Percentiles rank a stretch among this genome's conserved stretches.
phyloP scores from a whole-genome alignment of 179 eudicot species.

The Beta lomatogona region DNA sequence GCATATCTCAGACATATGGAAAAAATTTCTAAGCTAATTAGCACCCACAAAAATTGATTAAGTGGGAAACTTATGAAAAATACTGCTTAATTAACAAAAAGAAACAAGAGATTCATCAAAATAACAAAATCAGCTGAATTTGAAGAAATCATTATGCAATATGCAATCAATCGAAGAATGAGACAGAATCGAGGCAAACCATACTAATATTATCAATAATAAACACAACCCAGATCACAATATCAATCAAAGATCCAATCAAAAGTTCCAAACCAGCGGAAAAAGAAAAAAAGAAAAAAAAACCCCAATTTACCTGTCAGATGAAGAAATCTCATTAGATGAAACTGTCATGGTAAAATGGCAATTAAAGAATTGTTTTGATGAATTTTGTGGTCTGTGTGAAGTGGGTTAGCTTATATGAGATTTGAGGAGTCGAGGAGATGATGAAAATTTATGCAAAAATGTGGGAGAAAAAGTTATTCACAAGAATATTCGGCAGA shows the following conservation, averaged over 20 bases:
- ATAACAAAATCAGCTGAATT: neutral
- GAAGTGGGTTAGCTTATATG: constrained; percentile 1
- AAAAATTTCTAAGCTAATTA: neutral
- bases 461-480: neutral
- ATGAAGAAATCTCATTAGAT: constrained; percentile 24
- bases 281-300: neutral
- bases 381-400: neutral
- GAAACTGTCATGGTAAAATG: constrained; percentile 27
- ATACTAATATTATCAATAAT: neutral
- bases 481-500: neutral
- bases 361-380: neutral
- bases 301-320: constrained; percentile 13
- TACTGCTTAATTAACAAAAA: neutral
- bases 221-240: constrained; percentile 17
- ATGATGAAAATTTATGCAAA: neutral
- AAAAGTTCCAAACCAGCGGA: neutral
- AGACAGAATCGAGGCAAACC: neutral
- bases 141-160: neutral
- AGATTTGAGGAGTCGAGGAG: neutral
- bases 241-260: neutral
- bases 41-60: too few species aligned
- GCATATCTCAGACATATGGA: neutral
- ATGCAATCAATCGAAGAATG: neutral
- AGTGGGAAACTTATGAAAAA: neutral
- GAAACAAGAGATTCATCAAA: neutral